Conservation (phyloP, 768 basidiomycete genomes). For the Cyclocybe cylindracea region DNA sequence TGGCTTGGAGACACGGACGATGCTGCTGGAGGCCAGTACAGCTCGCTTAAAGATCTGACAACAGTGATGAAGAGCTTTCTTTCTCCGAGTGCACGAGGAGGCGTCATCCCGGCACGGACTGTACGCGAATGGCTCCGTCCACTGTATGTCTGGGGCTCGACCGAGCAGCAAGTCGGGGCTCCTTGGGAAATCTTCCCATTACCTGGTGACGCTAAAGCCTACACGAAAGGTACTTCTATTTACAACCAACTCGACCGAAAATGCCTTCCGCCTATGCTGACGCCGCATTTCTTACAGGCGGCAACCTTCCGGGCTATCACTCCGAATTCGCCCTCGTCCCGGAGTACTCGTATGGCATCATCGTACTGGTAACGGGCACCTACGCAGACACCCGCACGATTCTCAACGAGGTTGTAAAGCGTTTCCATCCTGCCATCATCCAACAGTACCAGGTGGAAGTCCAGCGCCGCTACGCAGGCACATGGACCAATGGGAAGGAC, state of each 20-base stretch:
- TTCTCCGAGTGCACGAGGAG: constrained; percentile 35
- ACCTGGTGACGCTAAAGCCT: constrained; percentile 29
- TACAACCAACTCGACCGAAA: too few species aligned
- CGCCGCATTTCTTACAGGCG: constrained; percentile 24
- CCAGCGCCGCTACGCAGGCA: constrained; percentile 28
- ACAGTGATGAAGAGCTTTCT: constrained; percentile 46
- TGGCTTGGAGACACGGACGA: constrained; percentile 40
- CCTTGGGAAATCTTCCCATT: constrained; percentile 42
- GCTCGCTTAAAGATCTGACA: constrained; percentile 46
- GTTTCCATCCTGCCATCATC: constrained; percentile 36
- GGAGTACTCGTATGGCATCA: constrained; percentile 40
- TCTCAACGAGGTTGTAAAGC: constrained; percentile 30
- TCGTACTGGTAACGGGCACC: constrained; percentile 40
- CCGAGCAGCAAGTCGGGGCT: constrained; percentile 36
- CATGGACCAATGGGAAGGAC: constrained; percentile 31
- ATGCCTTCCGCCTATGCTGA: too few species aligned
- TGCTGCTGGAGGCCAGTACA: constrained; percentile 51
- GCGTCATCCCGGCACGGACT: constrained; percentile 32
- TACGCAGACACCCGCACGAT: constrained; percentile 30
- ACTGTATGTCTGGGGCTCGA: constrained; percentile 36
- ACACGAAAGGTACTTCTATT: constrained; percentile 29
- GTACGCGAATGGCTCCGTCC: constrained; percentile 46
- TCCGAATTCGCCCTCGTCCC: constrained; percentile 40
- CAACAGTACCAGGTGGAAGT: constrained; percentile 27
- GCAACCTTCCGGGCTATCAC: constrained; percentile 40